A percentile compares a stretch with the other conserved stretches of the same genome.
Conservation (phyloP, 2,329 filamentous ascomycete genomes). For the Fusarium coffeatum region DNA sequence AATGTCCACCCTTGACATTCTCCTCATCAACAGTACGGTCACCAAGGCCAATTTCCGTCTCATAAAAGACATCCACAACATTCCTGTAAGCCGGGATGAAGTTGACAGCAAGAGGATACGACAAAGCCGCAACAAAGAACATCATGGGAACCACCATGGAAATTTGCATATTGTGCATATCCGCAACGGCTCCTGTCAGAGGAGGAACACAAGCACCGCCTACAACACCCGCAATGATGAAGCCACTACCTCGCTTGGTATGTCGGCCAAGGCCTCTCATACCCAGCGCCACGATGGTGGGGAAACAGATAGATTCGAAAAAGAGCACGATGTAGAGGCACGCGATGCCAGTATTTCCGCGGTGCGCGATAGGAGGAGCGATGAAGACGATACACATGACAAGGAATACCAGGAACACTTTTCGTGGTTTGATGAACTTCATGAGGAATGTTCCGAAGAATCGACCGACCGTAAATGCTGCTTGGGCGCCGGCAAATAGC, state of each 20-base stretch:
- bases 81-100: slow-evolving; percentile 72
- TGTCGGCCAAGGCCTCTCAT: slow-evolving; percentile 81
- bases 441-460: slow-evolving; percentile 76
- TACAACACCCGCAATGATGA: slow-evolving; percentile 74
- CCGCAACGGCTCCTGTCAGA: slow-evolving; percentile 75
- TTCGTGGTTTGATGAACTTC: slow-evolving; percentile 73
- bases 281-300: slow-evolving; percentile 81
- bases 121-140: slow-evolving; percentile 68
- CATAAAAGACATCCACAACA: slow-evolving; percentile 69
- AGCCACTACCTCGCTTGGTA: slow-evolving; percentile 80
- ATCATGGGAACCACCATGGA: slow-evolving; percentile 74
- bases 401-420: slow-evolving; percentile 75
- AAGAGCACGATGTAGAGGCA: slow-evolving; percentile 79
- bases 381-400: slow-evolving; percentile 73
- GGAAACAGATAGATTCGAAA: slow-evolving; percentile 85
- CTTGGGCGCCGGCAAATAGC: slow-evolving; percentile 80
- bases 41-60: slow-evolving; percentile 57
- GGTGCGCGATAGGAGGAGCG: slow-evolving; percentile 59
- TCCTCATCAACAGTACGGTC: slow-evolving; percentile 47
- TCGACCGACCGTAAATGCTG: slow-evolving; percentile 76
- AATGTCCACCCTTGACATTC: slow-evolving; percentile 30
- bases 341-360: slow-evolving; percentile 61
- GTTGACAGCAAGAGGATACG: slow-evolving; percentile 72
- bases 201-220: slow-evolving; percentile 81
- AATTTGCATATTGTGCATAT: slow-evolving; percentile 68